These are phyloP conservation scores for Lagenidium giganteum DNA, from an alignment of 352 stramenopile genomes.

Conservation along the genomic window DNA sequence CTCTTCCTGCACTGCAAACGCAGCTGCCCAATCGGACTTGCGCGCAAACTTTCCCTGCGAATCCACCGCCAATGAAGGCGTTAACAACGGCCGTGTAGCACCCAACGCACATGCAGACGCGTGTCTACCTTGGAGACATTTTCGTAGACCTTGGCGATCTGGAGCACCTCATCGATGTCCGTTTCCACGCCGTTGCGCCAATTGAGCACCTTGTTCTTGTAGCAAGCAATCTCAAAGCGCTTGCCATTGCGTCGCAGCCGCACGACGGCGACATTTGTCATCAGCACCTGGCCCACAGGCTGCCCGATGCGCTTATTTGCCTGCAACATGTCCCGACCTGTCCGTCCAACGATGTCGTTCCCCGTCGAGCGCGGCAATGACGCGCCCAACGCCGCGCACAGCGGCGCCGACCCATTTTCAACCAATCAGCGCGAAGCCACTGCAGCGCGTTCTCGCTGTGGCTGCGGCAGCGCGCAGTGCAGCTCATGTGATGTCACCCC, in stretches of 20 bases:
- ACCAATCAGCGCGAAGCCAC: too few relatives aligned
- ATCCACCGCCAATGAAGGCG: not conserved
- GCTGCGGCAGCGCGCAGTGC: too few relatives aligned
- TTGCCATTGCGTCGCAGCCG: slow-evolving; percentile 93
- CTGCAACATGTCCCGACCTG: too few relatives aligned
- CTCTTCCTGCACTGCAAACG: slow-evolving; percentile 92
- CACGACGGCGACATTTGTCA: slow-evolving; percentile 98
- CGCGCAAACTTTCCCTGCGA: slow-evolving; percentile 92
- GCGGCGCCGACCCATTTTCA: too few relatives aligned
- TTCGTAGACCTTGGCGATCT: slow-evolving; percentile 96
- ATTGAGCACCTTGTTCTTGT: slow-evolving; percentile 99
- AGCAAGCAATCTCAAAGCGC: slow-evolving; percentile 99
- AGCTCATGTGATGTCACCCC: too few relatives aligned
- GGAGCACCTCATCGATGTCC: slow-evolving; percentile 97
- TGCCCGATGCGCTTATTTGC: slow-evolving; percentile 79
- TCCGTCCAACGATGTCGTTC: too few relatives aligned
- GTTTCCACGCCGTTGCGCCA: slow-evolving; percentile 97
- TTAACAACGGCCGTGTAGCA: not conserved
- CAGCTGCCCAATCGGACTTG: slow-evolving; percentile 91
- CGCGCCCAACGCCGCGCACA: too few relatives aligned
- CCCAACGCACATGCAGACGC: not conserved
- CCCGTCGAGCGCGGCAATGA: too few relatives aligned
- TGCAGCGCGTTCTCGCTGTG: too few relatives aligned
- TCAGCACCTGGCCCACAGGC: slow-evolving; percentile 79
- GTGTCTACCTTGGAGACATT: slow-evolving; percentile 93